Base-by-base conservation (phyloP, 108 stramenopile species). In the Cyclotella distinguenda region DNA sequence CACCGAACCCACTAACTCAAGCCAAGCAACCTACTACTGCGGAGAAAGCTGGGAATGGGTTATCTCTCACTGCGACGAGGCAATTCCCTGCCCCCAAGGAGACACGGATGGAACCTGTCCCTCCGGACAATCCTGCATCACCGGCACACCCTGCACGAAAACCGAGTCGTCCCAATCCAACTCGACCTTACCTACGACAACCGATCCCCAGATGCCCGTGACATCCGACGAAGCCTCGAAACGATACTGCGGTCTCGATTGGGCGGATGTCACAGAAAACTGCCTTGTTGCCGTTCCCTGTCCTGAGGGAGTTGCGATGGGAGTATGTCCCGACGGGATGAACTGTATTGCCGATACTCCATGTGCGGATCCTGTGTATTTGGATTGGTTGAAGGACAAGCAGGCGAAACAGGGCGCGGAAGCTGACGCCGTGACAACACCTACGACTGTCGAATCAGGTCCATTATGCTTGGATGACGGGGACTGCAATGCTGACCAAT, bases 241-340 rank as follows among this genome's bases (percentile, higher is more conserved):
- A 43, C 27, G 70, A 55, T 71, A 23, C 28, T 71, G 70, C 40
- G 70, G 70, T 2, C 28, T 31, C 13, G 26, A 55, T 38, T 71
- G 70, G 70, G 32, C 39, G 1, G 43, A 71, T 55, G 70, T 71
- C 13, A 71, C 60, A 16, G 60, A 53, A 36, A 71, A 71, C 22
- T 71, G 70, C 25, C 21, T 71, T 40, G 55, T 43, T 18, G 64
- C 64, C 3, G 44, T 50, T 8, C 51, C 64, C 23, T 65, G 64
- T 31, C 64, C 64, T 10, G 39, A 40, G 1, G 64, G 64, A 1
- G 64, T 47, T 27, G 64, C 64, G 2, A 9, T 26, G 23, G 62
- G 64, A 5, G 42, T 65, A 28, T 65, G 64, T 54, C 64, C 64
- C n/a, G 51, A 54, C 30, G 52, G 19, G 1, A 65, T 65, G 64